Evolutionary conservation across 441 rosid species (phyloP).

Genomic region (Gossypium davidsonii): DNA sequence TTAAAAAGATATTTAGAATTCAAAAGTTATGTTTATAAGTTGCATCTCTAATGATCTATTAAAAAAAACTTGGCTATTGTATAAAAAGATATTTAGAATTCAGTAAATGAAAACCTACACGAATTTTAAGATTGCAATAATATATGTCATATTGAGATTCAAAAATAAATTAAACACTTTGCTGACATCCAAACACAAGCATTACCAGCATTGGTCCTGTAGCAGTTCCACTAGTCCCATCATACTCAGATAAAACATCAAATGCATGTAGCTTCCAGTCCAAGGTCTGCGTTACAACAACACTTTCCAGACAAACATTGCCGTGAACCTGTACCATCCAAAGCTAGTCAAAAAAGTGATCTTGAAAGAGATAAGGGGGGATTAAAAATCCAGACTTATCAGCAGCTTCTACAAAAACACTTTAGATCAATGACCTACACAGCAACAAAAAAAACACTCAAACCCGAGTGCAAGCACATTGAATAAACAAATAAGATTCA

Average conservation of each 20-base stretch:
- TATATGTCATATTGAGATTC: not conserved
- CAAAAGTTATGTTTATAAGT: not conserved
- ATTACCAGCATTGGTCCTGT: constrained; percentile 98
- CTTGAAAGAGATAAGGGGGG: not conserved
- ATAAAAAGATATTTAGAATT: not conserved
- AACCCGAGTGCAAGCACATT: constrained; percentile 1
- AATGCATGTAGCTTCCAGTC: constrained; percentile 99
- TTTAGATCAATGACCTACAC: constrained; percentile 3
- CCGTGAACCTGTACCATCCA: constrained; percentile 72
- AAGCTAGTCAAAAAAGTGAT: constrained; percentile 15
- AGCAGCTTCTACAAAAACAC: not conserved
- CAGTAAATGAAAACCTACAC: not conserved
- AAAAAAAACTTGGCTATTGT: not conserved
- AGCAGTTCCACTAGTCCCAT: constrained; percentile 73
- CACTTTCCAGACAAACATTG: constrained; percentile 90
- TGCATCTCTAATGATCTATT: not conserved
- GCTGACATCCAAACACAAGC: constrained; percentile 20
- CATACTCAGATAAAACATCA: constrained; percentile 91
- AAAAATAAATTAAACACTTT: constrained; percentile 6
- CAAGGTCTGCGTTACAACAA: constrained; percentile 89
- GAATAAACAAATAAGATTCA: not conserved
- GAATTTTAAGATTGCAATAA: constrained; percentile 5
- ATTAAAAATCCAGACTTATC: not conserved
- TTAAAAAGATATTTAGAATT: not conserved
- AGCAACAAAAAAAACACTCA: constrained; percentile 2